Evolutionary conservation across 225 moss, liverwort and hornwort genomes (phyloP), one percentile per base, ranked within the genome.

Genomic region (Marchantia paleacea): DNA sequence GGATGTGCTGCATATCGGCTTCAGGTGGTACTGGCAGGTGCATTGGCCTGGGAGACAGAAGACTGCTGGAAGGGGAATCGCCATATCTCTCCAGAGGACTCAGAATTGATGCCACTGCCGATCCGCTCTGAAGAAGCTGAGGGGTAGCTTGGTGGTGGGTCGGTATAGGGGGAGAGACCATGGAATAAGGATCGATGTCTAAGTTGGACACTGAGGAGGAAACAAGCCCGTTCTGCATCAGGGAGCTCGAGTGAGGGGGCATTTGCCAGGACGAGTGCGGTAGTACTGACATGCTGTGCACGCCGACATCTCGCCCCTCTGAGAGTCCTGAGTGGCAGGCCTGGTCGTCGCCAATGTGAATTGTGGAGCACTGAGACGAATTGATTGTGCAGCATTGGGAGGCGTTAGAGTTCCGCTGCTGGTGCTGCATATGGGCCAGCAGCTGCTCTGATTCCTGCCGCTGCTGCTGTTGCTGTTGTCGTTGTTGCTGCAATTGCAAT

Each of bases 21-120:
- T 93, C 93, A 18, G 93, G 93, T 39, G 93, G 93, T 82, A 92
- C 93, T 14, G 93, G 93, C 25, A 93, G 89, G 60, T 93, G 91
- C 7, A 91, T 80, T 10, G 90, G 86, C 49, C 93, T 83, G 4
- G 88, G 89, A 12, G 84, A 77, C 6, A 89, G 88, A 86, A 90
- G 82, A 30, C 86, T 89, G 64, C 89, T 89, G 15, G 90, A 91
- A 39, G 82, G 83, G 7, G 89, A 83, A 57, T 85, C 87, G 61
- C 89, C 89, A 53, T 80, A 93, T 49, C 88, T 82, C 0, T 89
- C 90, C 0, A 90, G 82, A 18, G 91, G 90, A 79, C 87, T 92
- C 14, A 92, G 87, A 61, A 92, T 86, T 0, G 92, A 89, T 54
- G 91, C 91, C 62, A 92, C 92, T 48, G 92, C 91, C 8, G 92